Evolutionary conservation across 2,329 filamentous ascomycete genomes (phyloP).

Genomic region (Cordyceps tenuipes): DNA sequence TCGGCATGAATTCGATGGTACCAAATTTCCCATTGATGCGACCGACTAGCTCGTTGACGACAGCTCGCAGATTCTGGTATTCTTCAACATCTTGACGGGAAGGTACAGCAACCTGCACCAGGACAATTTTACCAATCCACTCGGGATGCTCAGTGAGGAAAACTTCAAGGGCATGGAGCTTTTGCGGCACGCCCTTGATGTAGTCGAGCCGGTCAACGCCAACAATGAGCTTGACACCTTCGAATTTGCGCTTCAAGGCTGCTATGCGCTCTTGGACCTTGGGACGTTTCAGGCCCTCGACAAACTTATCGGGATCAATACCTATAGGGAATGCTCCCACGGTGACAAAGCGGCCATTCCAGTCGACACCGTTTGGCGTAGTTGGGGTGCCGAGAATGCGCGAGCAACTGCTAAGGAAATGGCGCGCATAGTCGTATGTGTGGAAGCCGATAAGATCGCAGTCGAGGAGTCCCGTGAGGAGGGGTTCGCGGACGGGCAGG

Average conservation of each 20-base stretch:
- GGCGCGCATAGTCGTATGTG: slow-evolving; percentile 97
- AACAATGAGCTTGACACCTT: slow-evolving; percentile 92
- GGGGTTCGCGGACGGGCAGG: slow-evolving; percentile 80
- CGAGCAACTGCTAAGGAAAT: slow-evolving; percentile 95
- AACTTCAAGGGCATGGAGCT: slow-evolving; percentile 90
- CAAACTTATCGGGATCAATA: slow-evolving; percentile 95
- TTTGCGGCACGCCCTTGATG: slow-evolving; percentile 98
- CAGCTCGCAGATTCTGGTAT: slow-evolving; percentile 90
- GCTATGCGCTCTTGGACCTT: slow-evolving; percentile 84
- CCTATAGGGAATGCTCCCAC: slow-evolving; percentile 96
- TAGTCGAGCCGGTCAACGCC: slow-evolving; percentile 96
- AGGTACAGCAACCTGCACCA: slow-evolving; percentile 93
- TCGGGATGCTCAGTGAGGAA: slow-evolving; percentile 96
- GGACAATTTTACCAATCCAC: slow-evolving; percentile 94
- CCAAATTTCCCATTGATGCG: slow-evolving; percentile 96
- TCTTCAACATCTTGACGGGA: slow-evolving; percentile 94
- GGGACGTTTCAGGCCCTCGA: slow-evolving; percentile 75
- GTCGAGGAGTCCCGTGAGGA: slow-evolving; percentile 79
- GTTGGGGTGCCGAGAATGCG: slow-evolving; percentile 74
- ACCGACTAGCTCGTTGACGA: slow-evolving; percentile 94
- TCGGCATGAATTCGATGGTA: slow-evolving; percentile 97
- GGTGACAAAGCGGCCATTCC: slow-evolving; percentile 77
- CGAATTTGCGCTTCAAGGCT: slow-evolving; percentile 79
- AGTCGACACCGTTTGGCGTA: slow-evolving; percentile 88
- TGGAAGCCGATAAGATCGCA: slow-evolving; percentile 97